These are phyloP conservation scores for Hypseocharis bilobata DNA, from an alignment of 441 rosid genomes.

Conservation along the genomic window DNA sequence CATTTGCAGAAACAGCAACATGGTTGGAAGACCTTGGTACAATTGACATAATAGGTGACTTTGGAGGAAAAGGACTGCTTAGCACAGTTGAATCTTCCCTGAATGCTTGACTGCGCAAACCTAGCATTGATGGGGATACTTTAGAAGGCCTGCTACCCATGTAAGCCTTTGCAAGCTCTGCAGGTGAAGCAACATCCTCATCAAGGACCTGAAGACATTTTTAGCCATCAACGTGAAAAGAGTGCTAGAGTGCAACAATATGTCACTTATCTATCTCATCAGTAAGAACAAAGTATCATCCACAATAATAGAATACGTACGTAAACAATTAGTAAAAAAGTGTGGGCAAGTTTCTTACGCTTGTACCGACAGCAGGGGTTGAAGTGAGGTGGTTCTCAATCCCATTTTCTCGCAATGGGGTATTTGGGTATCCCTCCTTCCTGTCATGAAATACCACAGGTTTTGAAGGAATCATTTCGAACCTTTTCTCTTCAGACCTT, in stretches of 20 bases:
- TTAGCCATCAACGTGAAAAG: conserved; percentile 29
- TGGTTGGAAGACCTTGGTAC: conserved; percentile 42
- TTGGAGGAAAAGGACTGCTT: conserved; percentile 33
- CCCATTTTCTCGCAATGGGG: conserved; percentile 35
- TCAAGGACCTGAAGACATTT: conserved; percentile 50
- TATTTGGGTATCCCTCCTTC: conserved; percentile 28
- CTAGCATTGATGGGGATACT: conserved; percentile 50
- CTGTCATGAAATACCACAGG: conserved; percentile 23
- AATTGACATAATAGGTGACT: conserved; percentile 39
- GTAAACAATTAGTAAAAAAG: conserved; percentile 4
- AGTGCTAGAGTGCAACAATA: not conserved
- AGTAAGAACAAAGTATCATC: conserved; percentile 4
- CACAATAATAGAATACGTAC: conserved; percentile 3
- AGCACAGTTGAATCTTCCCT: conserved; percentile 40
- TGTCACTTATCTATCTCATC: not conserved
- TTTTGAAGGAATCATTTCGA: conserved; percentile 30
- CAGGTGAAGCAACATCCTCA: conserved; percentile 72
- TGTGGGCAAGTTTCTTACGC: conserved; percentile 29
- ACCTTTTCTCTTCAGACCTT: conserved; percentile 33
- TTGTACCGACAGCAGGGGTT: conserved; percentile 39
- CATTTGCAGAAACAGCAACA: conserved; percentile 44
- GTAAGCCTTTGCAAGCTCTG: conserved; percentile 92
- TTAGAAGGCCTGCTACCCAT: conserved; percentile 77
- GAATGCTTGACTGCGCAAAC: conserved; percentile 34
- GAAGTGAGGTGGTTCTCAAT: conserved; percentile 29